phyloP scores from a whole-genome alignment of 345 rosid species.

The Arabidopsis arenosa region DNA sequence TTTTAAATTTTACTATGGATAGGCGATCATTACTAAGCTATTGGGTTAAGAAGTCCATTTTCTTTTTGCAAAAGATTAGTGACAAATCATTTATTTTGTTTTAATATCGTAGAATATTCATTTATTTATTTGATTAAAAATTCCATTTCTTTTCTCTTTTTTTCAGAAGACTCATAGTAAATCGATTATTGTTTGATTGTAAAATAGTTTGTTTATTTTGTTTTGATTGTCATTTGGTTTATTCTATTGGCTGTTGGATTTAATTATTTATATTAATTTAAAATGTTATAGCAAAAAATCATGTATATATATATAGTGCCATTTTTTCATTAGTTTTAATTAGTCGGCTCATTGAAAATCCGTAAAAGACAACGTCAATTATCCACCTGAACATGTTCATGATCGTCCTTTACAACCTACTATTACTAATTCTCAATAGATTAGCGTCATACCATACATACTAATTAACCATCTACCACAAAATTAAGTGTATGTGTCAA shows the following conservation, averaged over 20 bases:
- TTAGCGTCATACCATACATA: no score
- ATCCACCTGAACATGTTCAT: not conserved
- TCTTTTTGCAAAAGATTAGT: not conserved
- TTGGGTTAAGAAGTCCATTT: not conserved
- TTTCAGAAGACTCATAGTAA: no score
- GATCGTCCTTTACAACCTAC: not conserved
- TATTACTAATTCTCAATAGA: not conserved
- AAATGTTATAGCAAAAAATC: no score
- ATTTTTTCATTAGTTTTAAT: not conserved
- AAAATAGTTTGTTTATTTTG: not conserved
- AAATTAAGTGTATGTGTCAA: not conserved
- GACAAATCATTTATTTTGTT: not conserved
- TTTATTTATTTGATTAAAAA: no score
- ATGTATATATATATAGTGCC: not conserved
- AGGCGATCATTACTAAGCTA: not conserved
- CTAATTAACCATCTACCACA: not conserved
- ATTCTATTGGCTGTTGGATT: no score
- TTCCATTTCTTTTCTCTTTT: no score
- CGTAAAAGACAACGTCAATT: not conserved
- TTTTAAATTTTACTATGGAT: not conserved
- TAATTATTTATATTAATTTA: no score
- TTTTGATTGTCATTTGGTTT: no score
- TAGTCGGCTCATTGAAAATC: not conserved
- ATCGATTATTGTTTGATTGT: not conserved
- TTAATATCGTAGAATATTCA: no score